Evolutionary conservation across 2,329 filamentous ascomycete species (phyloP).

Genomic region (Meredithiella fracta): DNA sequence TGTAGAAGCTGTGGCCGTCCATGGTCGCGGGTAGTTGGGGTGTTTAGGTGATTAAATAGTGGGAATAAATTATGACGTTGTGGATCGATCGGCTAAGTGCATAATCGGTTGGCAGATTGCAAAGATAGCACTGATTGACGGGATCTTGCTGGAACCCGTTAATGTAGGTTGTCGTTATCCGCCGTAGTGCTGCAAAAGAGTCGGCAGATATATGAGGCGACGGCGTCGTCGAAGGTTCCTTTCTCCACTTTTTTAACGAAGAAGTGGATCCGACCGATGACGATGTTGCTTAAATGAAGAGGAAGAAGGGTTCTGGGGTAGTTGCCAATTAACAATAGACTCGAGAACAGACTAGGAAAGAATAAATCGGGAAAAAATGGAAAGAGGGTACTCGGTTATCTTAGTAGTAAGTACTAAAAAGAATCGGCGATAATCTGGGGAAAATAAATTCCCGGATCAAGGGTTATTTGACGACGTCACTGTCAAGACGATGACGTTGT

Average conservation of each 20-base stretch:
- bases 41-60: background rate
- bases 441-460: background rate
- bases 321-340: no score
- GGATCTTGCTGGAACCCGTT: background rate
- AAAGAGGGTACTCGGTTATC: no score
- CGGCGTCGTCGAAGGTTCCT: background rate
- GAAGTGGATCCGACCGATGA: background rate
- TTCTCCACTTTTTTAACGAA: background rate
- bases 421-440: no score
- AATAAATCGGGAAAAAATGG: no score
- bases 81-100: background rate
- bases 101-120: no score
- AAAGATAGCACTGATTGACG: no score
- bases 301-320: background rate
- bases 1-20: slow-evolving; percentile 1
- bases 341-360: no score
- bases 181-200: no score
- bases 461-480: background rate
- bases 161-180: background rate
- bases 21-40: background rate
- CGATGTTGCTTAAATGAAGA: background rate
- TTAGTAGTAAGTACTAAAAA: no score
- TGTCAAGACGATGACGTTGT: no score
- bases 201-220: no score
- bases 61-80: background rate